Evolutionary conservation across 345 rosid species (phyloP), one percentile per base, ranked within the genome.

Genomic region (Combretum micranthum): DNA sequence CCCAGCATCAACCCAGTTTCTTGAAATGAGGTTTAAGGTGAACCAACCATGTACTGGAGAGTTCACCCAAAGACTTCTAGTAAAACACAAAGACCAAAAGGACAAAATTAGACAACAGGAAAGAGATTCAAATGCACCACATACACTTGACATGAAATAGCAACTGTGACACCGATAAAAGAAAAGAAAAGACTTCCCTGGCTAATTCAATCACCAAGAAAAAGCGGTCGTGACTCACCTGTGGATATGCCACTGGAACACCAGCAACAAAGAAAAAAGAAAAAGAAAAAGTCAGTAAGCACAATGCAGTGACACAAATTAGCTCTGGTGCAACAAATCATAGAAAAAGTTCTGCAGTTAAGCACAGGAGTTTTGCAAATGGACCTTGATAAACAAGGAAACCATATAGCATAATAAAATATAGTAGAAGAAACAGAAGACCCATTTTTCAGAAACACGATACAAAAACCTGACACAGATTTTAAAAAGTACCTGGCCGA

Each of bases 211-310:
- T 47, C 37, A 44, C 50, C 37, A 42, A 58, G 44, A 17, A 15
- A 47, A 14, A 58, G 47, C 21, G 46, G 32, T 44, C 20, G 23
- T 21, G 42, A 80, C 97, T 66, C 75, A 93, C 97, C 97, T 89
- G 99, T 55, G 97, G 91, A 79, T 74, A 93, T 60, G 86, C 85
- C 70, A 75, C 98, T 88, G 97, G 67, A 71, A 69, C 55, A 57
- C 61, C 59, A 25, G 58, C 23, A 67, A 21, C 56, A 42, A 19
- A 26, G 25, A 59, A 48, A 59, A 20, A 26, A 20, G 22, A 44
- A 42, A 18, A 49, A 54, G 50, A 49, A 59, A 20, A 52, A 15
- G 52, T 59, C 48, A 53, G 55, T 46, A 66, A 58, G 32, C 25
- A 21, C 39, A 32, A 32, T 32, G 39, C 39, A 32, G 9, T 2